Base-by-base conservation (phyloP, 306 rosid species). In the Cicer arietinum region DNA sequence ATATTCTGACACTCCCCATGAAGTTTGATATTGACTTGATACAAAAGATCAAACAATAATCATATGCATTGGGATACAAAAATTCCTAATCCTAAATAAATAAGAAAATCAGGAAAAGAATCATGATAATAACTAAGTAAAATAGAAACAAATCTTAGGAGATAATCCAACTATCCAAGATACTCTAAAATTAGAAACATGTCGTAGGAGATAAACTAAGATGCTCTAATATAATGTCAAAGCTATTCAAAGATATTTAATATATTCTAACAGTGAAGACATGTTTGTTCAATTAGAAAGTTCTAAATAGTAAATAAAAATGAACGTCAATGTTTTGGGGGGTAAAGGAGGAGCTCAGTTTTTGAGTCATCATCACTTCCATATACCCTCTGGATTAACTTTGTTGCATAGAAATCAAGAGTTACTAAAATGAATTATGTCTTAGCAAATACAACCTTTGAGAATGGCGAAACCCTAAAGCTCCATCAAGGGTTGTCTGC, bases 401-500 rank as follows among this genome's bases (percentile, higher is more conserved):
- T 66, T 53, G 43, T 30, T 62, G 44, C 51, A 79, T 20, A 64
- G 69, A 76, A 73, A 52, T 43, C 2, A 8, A 53, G 37, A 37
- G 13, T 64, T 75, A 63, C 16, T 37, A 44, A 77, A 53, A 61
- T 56, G 59, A 58, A 22, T 73, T 35, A 64, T 76, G 43, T 41
- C 70, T 67, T 9, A 44, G 78, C 48, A 81, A 82, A 68, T 65
- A 52, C 66, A 63, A 94, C 97, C 99, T 90, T 77, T 92, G 92
- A 62, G 96, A 90, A 65, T 16, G 45, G 77, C 91, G 96, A 82
- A 94, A 85, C 53, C 94, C 96, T 64, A 90, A 78, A 64, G 99
- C 59, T 82, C 88, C 90, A 74, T 94, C 97, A 37, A 94, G 96
- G 62, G 99, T 94, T 25, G 90, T 85, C 91, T 94, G 97, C 91